Conservation (phyloP, 805 yeast species). For the Schizosaccharomyces cryophilus region DNA sequence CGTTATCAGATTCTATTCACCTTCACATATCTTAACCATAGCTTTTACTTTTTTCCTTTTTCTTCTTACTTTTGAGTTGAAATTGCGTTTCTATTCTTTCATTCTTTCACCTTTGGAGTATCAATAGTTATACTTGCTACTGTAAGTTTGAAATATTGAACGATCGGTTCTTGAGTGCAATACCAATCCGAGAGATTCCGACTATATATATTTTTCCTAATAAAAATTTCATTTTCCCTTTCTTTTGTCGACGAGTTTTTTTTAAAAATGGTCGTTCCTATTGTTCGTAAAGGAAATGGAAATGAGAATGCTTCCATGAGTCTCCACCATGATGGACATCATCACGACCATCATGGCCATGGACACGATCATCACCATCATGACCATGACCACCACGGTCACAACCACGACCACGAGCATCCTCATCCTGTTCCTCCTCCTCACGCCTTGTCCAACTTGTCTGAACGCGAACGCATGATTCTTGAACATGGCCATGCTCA, state of each 20-base stretch:
- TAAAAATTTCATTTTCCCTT: too few species aligned
- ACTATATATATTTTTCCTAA: too few species aligned
- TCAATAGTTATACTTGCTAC: too few species aligned
- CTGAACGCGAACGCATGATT: background rate
- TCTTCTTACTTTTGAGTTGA: too few species aligned
- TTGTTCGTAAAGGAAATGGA: background rate
- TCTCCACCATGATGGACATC: background rate
- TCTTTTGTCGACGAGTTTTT: background rate
- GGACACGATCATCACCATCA: background rate
- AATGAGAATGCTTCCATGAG: background rate
- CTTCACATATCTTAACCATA: too few species aligned
- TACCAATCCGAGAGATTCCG: too few species aligned
- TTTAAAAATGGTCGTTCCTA: background rate
- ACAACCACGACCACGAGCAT: background rate
- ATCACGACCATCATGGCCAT: background rate
- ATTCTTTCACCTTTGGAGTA: too few species aligned
- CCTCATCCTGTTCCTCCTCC: background rate
- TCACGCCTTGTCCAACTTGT: background rate
- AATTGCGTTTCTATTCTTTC: too few species aligned
- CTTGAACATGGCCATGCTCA: conserved; percentile 2
- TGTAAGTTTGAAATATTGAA: too few species aligned
- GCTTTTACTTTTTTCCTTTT: too few species aligned
- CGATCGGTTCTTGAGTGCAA: too few species aligned
- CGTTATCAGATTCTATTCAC: too few species aligned
- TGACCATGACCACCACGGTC: background rate